Conservation (phyloP, 2,329 filamentous ascomycete genomes). For the Venturia nashicola region DNA sequence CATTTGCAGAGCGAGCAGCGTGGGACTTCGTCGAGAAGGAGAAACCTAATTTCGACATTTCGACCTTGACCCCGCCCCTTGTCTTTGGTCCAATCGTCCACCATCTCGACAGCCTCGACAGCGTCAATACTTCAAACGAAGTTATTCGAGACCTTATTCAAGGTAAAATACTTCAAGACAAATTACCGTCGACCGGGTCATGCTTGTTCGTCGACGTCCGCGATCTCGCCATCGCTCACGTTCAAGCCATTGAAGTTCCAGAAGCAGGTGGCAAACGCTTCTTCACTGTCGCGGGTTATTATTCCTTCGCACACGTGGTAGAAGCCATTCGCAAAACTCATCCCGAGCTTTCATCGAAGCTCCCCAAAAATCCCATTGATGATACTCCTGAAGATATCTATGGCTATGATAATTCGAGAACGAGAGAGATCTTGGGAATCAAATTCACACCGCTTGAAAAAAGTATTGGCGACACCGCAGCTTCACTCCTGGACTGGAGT, state of each 20-base stretch:
- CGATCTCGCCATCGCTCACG: conserved; percentile 34
- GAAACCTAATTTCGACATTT: conserved; percentile 38
- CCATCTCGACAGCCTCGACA: conserved; percentile 49
- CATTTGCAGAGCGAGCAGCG: conserved; percentile 45
- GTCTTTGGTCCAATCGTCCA: conserved; percentile 42
- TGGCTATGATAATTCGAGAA: background rate
- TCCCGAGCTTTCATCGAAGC: background rate
- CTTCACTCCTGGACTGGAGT: background rate
- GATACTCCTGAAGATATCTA: background rate
- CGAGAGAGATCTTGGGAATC: background rate
- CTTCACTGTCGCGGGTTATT: conserved; percentile 11
- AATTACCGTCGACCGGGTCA: conserved; percentile 27
- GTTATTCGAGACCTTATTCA: conserved; percentile 49
- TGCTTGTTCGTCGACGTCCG: conserved; percentile 36
- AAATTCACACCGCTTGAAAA: background rate
- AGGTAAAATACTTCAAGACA: conserved; percentile 35
- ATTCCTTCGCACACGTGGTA: background rate
- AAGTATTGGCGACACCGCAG: background rate
- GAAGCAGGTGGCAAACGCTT: conserved; percentile 30
- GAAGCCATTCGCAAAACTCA: background rate
- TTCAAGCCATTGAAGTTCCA: conserved; percentile 27
- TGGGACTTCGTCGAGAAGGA: conserved; percentile 42
- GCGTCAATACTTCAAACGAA: conserved; percentile 62
- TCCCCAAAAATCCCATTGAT: background rate
- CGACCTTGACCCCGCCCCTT: conserved; percentile 38